phyloP scores from a whole-genome alignment of 2,329 filamentous ascomycete genomes.

The Epicoccum nigrum region DNA sequence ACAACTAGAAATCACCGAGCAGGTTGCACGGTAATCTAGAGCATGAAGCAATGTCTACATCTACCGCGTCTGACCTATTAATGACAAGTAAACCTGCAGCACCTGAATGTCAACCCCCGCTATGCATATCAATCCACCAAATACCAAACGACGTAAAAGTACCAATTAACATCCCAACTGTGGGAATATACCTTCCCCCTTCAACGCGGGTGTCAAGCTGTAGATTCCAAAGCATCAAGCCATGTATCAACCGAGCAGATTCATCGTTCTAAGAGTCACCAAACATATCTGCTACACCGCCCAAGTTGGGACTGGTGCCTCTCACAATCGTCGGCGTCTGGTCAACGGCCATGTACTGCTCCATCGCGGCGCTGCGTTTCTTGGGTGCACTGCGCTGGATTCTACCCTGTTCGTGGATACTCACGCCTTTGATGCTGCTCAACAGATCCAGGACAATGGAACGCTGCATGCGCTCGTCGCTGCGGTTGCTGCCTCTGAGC shows the following conservation, averaged over 20 bases:
- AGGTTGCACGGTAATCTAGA: background rate
- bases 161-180: too few relatives aligned
- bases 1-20: too few relatives aligned
- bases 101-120: conserved; percentile 2
- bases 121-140: conserved; percentile 7
- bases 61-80: background rate
- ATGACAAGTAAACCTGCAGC: background rate
- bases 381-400: conserved; percentile 57
- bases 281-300: conserved; percentile 55
- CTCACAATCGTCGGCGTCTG: conserved; percentile 44
- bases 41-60: background rate
- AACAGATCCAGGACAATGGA: conserved; percentile 83
- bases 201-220: too few relatives aligned
- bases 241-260: too few relatives aligned
- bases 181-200: too few relatives aligned
- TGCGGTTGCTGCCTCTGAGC: conserved; percentile 52
- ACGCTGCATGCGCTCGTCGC: conserved; percentile 75
- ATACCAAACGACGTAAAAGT: background rate
- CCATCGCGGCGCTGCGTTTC: conserved; percentile 43
- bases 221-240: too few relatives aligned
- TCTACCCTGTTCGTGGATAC: conserved; percentile 91
- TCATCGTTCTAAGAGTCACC: conserved; percentile 24
- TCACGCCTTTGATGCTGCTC: conserved; percentile 85
- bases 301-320: conserved; percentile 50
- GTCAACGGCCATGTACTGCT: conserved; percentile 53